Evolutionary conservation across 805 yeast species (phyloP).

Genomic region (Isabelozyma pseudorhagii): DNA sequence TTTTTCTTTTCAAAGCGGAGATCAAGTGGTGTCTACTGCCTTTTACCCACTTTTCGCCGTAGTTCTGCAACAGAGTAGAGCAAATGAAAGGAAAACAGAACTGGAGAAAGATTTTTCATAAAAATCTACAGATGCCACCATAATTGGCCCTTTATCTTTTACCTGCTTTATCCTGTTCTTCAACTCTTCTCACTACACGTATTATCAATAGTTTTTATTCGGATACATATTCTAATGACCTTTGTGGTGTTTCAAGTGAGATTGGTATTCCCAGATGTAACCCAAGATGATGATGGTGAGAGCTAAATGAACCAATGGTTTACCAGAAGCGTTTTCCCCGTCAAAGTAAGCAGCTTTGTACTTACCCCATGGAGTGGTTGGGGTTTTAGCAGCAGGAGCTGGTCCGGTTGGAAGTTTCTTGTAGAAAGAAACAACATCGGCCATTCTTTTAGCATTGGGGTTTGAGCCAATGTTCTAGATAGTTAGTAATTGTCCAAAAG

Average conservation of each 20-base stretch:
- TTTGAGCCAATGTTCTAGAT: slow-evolving; percentile 82
- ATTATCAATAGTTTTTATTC: not conserved
- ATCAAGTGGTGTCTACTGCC: too few species aligned
- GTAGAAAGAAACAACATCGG: slow-evolving; percentile 92
- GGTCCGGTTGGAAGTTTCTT: slow-evolving; percentile 93
- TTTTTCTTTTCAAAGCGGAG: too few species aligned
- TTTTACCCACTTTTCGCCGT: too few species aligned
- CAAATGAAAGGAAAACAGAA: too few species aligned
- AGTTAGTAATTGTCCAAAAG: slow-evolving; percentile 15
- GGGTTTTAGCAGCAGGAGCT: slow-evolving; percentile 71
- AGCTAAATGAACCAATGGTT: slow-evolving; percentile 77
- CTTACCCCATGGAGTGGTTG: slow-evolving; percentile 62
- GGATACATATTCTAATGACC: slow-evolving; percentile 9
- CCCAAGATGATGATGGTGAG: slow-evolving; percentile 68
- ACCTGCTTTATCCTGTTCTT: not conserved
- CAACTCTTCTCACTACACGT: not conserved
- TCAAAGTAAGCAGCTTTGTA: slow-evolving; percentile 86
- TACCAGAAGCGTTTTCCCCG: slow-evolving; percentile 79
- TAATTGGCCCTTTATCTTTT: not conserved
- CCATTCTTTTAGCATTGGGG: slow-evolving; percentile 96
- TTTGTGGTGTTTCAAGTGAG: slow-evolving; percentile 62
- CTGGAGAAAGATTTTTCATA: too few species aligned
- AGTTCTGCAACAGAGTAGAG: too few species aligned
- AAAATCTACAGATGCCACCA: too few species aligned
- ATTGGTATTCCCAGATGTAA: slow-evolving; percentile 89